Conservation (phyloP, 2,329 filamentous ascomycete genomes). For the Purpureocillium lavendulum region DNA sequence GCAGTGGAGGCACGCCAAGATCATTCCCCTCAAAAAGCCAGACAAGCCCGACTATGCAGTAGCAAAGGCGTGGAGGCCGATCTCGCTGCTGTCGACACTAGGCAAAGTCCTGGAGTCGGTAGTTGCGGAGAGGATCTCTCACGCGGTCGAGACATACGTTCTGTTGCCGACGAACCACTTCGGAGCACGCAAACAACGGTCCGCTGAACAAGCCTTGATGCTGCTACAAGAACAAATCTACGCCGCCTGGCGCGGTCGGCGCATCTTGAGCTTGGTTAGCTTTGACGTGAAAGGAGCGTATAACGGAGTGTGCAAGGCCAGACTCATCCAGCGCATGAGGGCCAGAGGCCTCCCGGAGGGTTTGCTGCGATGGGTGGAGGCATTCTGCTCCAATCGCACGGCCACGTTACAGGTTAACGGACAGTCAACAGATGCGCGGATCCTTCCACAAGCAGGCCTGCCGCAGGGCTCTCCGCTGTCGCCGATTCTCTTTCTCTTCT, state of each 20-base stretch:
- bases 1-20: constrained; percentile 15
- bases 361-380: constrained; percentile 5
- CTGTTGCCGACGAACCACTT: constrained; percentile 7
- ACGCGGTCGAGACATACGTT: constrained; percentile 3
- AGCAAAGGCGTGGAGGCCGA: constrained; percentile 13
- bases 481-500: constrained; percentile 21
- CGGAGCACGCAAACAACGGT: constrained; percentile 6
- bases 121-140: constrained; percentile 9
- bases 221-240: constrained; percentile 6
- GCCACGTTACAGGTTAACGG: neutral
- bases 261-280: constrained; percentile 6
- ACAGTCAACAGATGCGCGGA: too few species aligned
- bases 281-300: constrained; percentile 9
- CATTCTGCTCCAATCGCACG: constrained; percentile 5
- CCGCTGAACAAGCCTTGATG: constrained; percentile 4
- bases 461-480: constrained; percentile 6
- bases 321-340: too few species aligned
- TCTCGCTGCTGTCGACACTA: constrained; percentile 9
- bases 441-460: too few species aligned
- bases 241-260: constrained; percentile 2
- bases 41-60: too few species aligned
- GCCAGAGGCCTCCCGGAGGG: constrained; percentile 9
- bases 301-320: constrained; percentile 9
- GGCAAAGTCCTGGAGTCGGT: constrained; percentile 12
- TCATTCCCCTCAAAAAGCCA: too few species aligned